These are phyloP conservation scores for Solanum pinnatisectum DNA, from an alignment of 257 asterid species.

Conservation along the genomic window DNA sequence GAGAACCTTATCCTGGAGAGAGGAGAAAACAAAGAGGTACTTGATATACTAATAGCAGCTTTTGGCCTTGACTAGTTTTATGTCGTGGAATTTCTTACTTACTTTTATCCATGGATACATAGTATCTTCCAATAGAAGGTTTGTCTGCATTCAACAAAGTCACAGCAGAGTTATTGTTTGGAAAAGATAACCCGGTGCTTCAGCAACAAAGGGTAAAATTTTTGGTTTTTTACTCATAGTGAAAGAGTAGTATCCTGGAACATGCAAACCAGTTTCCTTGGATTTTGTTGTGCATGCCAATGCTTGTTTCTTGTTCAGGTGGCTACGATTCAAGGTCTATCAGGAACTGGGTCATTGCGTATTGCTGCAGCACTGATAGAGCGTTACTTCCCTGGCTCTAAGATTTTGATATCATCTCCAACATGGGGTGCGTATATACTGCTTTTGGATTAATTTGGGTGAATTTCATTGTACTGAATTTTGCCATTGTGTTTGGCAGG, in stretches of 20 bases:
- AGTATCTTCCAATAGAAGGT: slow-evolving; percentile 99
- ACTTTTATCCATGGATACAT: slow-evolving; percentile 12
- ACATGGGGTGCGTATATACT: slow-evolving; percentile 66
- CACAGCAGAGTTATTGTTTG: slow-evolving; percentile 84
- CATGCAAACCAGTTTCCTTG: not conserved
- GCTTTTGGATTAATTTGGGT: slow-evolving; percentile 3
- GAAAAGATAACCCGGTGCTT: slow-evolving; percentile 65
- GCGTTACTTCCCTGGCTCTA: slow-evolving; percentile 81
- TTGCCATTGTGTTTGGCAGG: slow-evolving; percentile 34
- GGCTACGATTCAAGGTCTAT: slow-evolving; percentile 96
- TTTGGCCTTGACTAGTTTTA: not conserved
- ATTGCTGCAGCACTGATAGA: slow-evolving; percentile 91
- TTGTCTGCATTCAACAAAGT: slow-evolving; percentile 93
- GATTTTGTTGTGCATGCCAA: not conserved
- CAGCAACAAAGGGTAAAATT: slow-evolving; percentile 64
- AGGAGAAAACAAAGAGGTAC: slow-evolving; percentile 95
- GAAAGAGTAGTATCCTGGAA: slow-evolving; percentile 1
- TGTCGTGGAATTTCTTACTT: slow-evolving; percentile 15
- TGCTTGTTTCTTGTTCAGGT: slow-evolving; percentile 33
- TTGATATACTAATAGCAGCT: not conserved
- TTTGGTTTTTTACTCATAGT: slow-evolving; percentile 3
- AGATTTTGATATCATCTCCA: slow-evolving; percentile 86
- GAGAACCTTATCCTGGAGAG: slow-evolving; percentile 85
- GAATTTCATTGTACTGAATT: not conserved
- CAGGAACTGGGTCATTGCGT: slow-evolving; percentile 97